Conservation (phyloP, 2,329 filamentous ascomycete genomes). For the Daldinia sp. region DNA sequence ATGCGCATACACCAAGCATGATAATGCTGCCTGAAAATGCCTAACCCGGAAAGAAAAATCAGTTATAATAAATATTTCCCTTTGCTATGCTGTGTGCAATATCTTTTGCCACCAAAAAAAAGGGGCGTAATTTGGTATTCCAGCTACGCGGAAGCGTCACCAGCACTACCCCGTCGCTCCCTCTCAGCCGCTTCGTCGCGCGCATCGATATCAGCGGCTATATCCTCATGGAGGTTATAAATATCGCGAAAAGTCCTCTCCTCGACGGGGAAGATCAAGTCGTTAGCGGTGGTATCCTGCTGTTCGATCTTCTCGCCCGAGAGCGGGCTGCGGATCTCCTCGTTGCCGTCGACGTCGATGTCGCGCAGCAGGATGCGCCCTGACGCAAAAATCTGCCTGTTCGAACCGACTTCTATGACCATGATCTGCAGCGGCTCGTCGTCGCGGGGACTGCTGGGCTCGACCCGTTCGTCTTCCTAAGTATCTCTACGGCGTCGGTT, state of each 20-base stretch:
- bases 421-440: neutral
- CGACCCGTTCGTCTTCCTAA: conserved; percentile 1
- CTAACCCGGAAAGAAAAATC: too few species aligned
- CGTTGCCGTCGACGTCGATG: neutral
- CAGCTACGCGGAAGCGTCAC: neutral
- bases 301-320: neutral
- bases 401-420: neutral
- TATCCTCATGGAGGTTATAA: conserved; percentile 1
- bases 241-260: neutral
- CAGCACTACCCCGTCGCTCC: neutral
- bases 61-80: neutral
- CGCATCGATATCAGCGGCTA: neutral
- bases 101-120: neutral
- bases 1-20: neutral
- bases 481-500: neutral
- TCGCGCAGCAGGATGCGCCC: neutral
- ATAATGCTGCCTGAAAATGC: neutral
- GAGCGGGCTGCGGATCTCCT: neutral
- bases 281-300: neutral
- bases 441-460: neutral
- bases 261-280: neutral
- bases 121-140: neutral
- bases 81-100: neutral
- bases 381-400: neutral
- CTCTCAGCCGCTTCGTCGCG: neutral